Base-by-base conservation (phyloP, 2,329 filamentous ascomycete genomes). In the Alternaria sp. region DNA sequence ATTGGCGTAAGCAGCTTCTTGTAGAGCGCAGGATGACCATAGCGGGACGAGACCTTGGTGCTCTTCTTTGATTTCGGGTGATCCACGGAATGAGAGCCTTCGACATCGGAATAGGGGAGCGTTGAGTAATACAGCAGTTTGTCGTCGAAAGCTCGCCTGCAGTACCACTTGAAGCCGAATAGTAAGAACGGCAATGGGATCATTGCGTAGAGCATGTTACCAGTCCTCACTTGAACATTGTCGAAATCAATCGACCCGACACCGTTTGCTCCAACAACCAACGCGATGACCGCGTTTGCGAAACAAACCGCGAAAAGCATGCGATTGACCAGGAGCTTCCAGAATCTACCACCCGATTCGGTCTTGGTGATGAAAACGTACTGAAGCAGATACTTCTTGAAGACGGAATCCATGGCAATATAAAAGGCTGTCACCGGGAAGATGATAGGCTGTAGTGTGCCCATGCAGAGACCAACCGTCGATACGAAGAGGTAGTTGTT, bases 401-500 rank as follows among this genome's bases (percentile, higher is more conserved):
- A 85, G 79, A 92, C 92, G 9, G 89, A 89, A 78, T 98, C 96
- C 61, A 98, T 85, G 57, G 84, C 83, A 77, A 98, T 96, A 84
- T 97, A 98, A 33, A 97, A 82, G 3, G 94, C 94, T 1, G 92
- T 94, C 43, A 96, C 90, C 0, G 92, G 90, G 7, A 99, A 86
- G 4, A 96, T 90, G 33, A 98, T 86, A 0, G 96, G 96, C 79
- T 97, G 95, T 49, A 98, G 86, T 3, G 89, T 89, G 1, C 91
- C 89, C 75, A 95, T 97, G 71, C 89, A 93, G 12, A 98, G 85
- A 0, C 93, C 91, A 23, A 97, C 92, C 0, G 94, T 97, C 21
- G 91, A 85, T 80, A 98, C 97, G 82, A 92, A 98, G 28, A 98
- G 85, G 79, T 97, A 97, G 79, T 96, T 97, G 81, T 97, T 98